Conservation (phyloP, 78 protist genomes). For the Dictyostelium firmibasis region DNA sequence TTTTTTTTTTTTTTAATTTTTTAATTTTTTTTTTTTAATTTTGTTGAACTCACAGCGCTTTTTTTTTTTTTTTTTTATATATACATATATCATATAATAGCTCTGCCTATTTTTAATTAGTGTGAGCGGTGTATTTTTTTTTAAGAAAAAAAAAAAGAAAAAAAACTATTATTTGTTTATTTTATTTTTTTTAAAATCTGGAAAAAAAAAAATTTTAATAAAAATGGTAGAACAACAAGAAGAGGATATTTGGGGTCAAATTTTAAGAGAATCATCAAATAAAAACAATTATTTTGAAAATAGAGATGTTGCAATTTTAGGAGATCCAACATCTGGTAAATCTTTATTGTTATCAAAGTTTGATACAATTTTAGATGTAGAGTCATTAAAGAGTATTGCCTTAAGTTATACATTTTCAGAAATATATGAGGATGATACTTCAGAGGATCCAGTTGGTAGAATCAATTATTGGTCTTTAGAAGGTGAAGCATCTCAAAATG, state of each 20-base stretch:
- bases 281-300: constrained; percentile 60
- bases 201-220: not conserved
- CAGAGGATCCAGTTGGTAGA: constrained; percentile 77
- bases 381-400: constrained; percentile 51
- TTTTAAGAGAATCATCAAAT: constrained; percentile 59
- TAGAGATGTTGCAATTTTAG: constrained; percentile 59
- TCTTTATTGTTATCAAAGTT: constrained; percentile 65
- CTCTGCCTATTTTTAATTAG: not conserved
- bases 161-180: not conserved
- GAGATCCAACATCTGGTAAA: constrained; percentile 65
- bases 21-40: no score
- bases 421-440: constrained; percentile 51
- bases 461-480: constrained; percentile 77
- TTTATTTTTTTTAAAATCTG: not conserved
- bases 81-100: not conserved
- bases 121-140: not conserved
- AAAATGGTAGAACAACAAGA: constrained; percentile 40
- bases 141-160: no score
- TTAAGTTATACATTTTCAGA: constrained; percentile 67
- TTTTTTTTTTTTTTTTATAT: not conserved
- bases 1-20: constrained; percentile 1
- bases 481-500: constrained; percentile 75
- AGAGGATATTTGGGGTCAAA: constrained; percentile 76
- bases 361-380: constrained; percentile 52
- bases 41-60: not conserved